Base-by-base conservation (phyloP, 176 grass and related monocot genomes). In the Lolium perenne region DNA sequence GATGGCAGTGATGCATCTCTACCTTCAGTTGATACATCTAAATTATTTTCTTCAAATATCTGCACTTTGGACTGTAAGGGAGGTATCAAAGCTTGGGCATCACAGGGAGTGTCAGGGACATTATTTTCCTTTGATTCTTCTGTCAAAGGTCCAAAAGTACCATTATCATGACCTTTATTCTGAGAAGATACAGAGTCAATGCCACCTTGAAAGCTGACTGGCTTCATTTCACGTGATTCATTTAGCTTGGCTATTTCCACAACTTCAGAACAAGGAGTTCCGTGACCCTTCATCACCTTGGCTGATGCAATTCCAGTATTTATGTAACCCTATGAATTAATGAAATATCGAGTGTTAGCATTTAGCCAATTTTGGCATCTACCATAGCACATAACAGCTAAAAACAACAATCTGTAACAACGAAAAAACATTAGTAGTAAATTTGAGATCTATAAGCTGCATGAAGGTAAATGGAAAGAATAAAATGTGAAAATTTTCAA, bases 261-360 rank as follows among this genome's bases (percentile, higher is more conserved):
- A 89, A 71, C 70, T 89, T 90, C 87, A 62, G 56, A 84, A 86
- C 63, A 79, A 77, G 53, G 38, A 76, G 59, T 79, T 12, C 6
- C 16, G 17, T 41, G 65, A 17, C 48, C 87, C 62, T 73, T 62
- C 38, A 13, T 23, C 46, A 77, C 77, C 47, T 93, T 90, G 57
- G 83, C 68, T 46, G 86, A 98, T 71, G 92, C 90, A 77, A 99
- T 92, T 83, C 97, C 97, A 80, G 97, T 62, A 96, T 99, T 99
- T 94, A 99, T 99, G 79, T 93, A 94, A 80, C 97, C 94, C 97
- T 99, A 78, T 9, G 26, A 62, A 90, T 82, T 67, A 23, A 92
- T 57, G 58, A 59, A 71, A 76, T 43, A 84, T 38, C 16, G 43
- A 54, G 50, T 77, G 45, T 71, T 47, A 84, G 48, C 12, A 35